Conservation (phyloP, 257 asterid genomes). For the Paraleonurus japonicus region DNA sequence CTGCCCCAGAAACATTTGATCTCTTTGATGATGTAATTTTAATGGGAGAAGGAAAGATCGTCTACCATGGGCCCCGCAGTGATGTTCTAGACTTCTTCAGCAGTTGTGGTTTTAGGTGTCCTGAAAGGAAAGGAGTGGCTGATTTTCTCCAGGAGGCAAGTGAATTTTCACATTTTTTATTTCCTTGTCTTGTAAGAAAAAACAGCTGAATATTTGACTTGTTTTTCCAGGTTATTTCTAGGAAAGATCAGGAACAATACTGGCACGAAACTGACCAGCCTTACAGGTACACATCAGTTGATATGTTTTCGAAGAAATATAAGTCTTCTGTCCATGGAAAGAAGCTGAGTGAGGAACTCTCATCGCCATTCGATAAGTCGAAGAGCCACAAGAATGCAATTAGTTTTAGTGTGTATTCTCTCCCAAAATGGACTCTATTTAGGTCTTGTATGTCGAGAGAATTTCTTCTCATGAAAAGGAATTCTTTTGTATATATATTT, state of each 20-base stretch:
- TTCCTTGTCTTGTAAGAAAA: neutral
- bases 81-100: conserved; percentile 44
- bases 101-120: conserved; percentile 52
- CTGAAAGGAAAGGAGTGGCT: conserved; percentile 67
- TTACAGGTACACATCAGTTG: conserved; percentile 37
- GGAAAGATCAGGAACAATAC: conserved; percentile 56
- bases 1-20: conserved; percentile 63
- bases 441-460: conserved; percentile 51
- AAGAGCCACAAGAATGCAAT: conserved; percentile 39
- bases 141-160: conserved; percentile 66
- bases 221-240: conserved; percentile 49
- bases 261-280: conserved; percentile 37
- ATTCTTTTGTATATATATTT: conserved; percentile 42
- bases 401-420: conserved; percentile 37
- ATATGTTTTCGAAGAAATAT: conserved; percentile 36
- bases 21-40: conserved; percentile 54
- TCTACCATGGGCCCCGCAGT: conserved; percentile 51
- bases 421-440: conserved; percentile 42
- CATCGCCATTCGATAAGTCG: conserved; percentile 40
- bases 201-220: neutral
- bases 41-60: conserved; percentile 55
- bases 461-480: conserved; percentile 53
- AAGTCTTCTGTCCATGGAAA: conserved; percentile 41
- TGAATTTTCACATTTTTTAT: neutral
- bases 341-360: conserved; percentile 30